Conservation (phyloP, 2,329 filamentous ascomycete species). For the Penicillium sp. region DNA sequence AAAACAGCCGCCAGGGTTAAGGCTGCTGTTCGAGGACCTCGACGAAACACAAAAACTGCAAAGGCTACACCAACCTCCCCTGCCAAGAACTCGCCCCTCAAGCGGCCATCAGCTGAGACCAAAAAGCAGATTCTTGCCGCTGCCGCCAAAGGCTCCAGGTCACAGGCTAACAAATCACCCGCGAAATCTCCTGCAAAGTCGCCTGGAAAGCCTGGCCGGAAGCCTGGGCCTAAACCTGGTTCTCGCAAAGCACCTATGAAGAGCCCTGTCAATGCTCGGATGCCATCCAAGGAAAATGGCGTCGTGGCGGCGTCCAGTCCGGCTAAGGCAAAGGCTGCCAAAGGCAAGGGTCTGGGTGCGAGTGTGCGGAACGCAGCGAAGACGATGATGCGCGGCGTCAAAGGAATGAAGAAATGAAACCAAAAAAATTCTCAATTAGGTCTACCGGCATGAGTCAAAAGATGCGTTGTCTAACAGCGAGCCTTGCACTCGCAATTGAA, state of each 20-base stretch:
- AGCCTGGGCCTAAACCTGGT: conserved; percentile 8
- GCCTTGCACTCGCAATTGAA: not conserved
- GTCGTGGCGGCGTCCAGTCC: conserved; percentile 6
- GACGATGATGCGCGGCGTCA: conserved; percentile 18
- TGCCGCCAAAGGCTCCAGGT: conserved; percentile 20
- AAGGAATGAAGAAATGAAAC: conserved; percentile 6
- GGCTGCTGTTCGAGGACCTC: conserved; percentile 17
- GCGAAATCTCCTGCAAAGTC: conserved; percentile 12
- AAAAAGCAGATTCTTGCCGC: conserved; percentile 29
- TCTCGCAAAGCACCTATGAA: conserved; percentile 10
- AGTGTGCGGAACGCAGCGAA: conserved; percentile 16
- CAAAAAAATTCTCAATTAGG: not conserved
- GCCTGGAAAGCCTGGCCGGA: conserved; percentile 6
- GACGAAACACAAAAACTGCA: conserved; percentile 10
- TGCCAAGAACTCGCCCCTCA: conserved; percentile 23
- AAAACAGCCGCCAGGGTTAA: conserved; percentile 30
- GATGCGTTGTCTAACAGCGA: not conserved
- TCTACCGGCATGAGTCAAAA: not conserved
- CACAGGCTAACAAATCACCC: conserved; percentile 10
- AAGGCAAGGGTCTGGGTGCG: conserved; percentile 9
- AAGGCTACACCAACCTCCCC: conserved; percentile 17
- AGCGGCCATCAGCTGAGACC: conserved; percentile 28
- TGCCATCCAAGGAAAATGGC: conserved; percentile 8
- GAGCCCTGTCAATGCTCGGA: conserved; percentile 16
- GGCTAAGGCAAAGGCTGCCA: conserved; percentile 3